phyloP scores from a whole-genome alignment of 139 green algal genomes.

The Micractinium conductrix region DNA sequence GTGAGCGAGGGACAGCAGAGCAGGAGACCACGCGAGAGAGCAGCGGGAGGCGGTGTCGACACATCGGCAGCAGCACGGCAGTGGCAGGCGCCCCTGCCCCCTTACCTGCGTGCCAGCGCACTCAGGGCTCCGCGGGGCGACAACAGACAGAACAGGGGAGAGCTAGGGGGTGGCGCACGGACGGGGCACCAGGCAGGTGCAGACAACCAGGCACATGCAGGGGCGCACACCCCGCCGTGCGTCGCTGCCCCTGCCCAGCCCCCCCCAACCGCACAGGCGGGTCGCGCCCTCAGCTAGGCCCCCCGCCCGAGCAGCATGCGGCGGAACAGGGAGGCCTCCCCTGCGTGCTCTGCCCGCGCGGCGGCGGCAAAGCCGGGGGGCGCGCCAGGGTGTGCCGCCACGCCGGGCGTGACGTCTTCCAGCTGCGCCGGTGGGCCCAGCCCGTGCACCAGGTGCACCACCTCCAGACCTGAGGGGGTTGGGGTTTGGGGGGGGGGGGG shows the following conservation, averaged over 20 bases:
- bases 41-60: no score
- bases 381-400: conserved; percentile 8
- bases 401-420: conserved; percentile 10
- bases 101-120: no score
- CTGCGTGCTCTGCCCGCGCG: conserved; percentile 8
- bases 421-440: conserved; percentile 10
- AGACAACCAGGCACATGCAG: background rate
- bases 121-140: no score
- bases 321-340: conserved; percentile 23
- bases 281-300: background rate
- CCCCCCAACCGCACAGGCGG: background rate
- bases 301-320: conserved; percentile 27
- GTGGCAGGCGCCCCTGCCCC: no score
- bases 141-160: background rate
- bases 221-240: background rate
- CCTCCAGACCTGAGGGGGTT: conserved; percentile 28
- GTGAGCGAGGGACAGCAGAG: no score
- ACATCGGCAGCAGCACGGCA: background rate
- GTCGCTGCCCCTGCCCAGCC: background rate
- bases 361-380: conserved; percentile 1
- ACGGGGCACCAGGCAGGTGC: background rate
- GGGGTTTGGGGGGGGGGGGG: no score
- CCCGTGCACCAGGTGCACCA: conserved; percentile 30
- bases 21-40: no score
- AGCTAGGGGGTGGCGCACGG: no score